phyloP scores from a whole-genome alignment of 371 early-diverging fungal species.

The Rhizomucor miehei region DNA sequence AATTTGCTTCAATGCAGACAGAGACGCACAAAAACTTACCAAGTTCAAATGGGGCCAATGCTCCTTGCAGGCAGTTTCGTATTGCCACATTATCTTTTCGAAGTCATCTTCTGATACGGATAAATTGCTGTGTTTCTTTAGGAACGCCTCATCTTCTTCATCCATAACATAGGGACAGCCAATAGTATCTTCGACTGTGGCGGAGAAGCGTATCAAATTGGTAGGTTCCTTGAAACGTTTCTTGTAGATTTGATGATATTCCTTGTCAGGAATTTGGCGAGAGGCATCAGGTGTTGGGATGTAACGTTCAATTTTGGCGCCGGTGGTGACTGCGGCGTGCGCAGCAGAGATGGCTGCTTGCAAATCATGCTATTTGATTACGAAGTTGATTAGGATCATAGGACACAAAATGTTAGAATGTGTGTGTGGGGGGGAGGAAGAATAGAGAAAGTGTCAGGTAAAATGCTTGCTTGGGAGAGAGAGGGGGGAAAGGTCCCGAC shows the following conservation, averaged over 20 bases:
- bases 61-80: slow-evolving; percentile 63
- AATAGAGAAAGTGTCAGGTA: neutral
- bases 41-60: slow-evolving; percentile 56
- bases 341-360: slow-evolving; percentile 88
- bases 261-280: slow-evolving; percentile 46
- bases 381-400: slow-evolving; percentile 5
- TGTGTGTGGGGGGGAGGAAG: neutral
- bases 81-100: slow-evolving; percentile 77
- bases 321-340: slow-evolving; percentile 66
- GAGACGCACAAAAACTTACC: no score
- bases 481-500: no score
- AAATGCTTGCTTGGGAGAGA: no score
- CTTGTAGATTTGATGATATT: slow-evolving; percentile 68
- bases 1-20: no score
- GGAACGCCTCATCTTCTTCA: slow-evolving; percentile 79
- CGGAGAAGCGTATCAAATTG: slow-evolving; percentile 79
- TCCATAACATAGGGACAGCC: slow-evolving; percentile 90
- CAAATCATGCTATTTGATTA: slow-evolving; percentile 69
- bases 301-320: slow-evolving; percentile 55
- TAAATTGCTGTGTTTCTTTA: slow-evolving; percentile 48
- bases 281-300: slow-evolving; percentile 97
- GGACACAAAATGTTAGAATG: slow-evolving; percentile 3
- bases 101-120: slow-evolving; percentile 67
- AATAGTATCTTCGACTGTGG: slow-evolving; percentile 81
- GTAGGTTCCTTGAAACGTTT: slow-evolving; percentile 69